A percentile compares a stretch with the other conserved stretches of the same genome.
Conservation (phyloP, 1,139 yeast species). For the Geotrichum candidum region DNA sequence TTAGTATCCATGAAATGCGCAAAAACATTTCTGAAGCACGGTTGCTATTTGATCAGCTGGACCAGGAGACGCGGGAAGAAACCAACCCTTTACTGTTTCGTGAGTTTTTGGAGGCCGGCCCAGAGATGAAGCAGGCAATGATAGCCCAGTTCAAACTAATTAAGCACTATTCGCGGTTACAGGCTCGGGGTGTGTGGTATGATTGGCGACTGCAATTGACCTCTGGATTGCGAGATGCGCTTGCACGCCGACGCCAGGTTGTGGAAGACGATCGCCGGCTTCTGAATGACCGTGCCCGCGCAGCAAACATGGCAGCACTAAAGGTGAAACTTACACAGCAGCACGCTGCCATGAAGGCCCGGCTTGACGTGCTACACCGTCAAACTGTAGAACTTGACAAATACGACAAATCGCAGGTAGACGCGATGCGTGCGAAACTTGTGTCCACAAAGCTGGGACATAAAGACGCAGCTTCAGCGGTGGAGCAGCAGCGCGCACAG, state of each 20-base stretch:
- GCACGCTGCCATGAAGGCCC: slow-evolving; percentile 6
- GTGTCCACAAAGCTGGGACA: neutral
- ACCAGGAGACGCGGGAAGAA: slow-evolving; percentile 38
- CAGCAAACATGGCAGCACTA: slow-evolving; percentile 1
- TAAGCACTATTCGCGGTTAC: slow-evolving; percentile 46
- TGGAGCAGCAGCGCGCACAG: neutral
- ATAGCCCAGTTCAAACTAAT: slow-evolving; percentile 44
- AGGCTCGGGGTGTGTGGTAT: slow-evolving; percentile 52
- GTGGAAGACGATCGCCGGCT: slow-evolving; percentile 6
- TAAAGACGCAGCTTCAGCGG: neutral
- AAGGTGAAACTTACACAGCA: neutral
- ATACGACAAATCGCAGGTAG: slow-evolving; percentile 4
- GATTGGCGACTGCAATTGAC: slow-evolving; percentile 51
- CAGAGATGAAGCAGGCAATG: slow-evolving; percentile 39
- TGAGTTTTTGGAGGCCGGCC: slow-evolving; percentile 41
- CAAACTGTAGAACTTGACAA: slow-evolving; percentile 6
- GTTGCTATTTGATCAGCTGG: slow-evolving; percentile 41
- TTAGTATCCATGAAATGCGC: slow-evolving; percentile 46
- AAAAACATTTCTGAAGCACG: slow-evolving; percentile 44
- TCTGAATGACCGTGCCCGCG: slow-evolving; percentile 1
- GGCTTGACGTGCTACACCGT: slow-evolving; percentile 4
- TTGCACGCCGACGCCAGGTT: slow-evolving; percentile 21
- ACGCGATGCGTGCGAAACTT: neutral
- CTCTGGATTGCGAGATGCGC: slow-evolving; percentile 40
- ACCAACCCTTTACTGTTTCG: slow-evolving; percentile 48